A percentile compares a stretch with the other conserved stretches of the same genome.
Evolutionary conservation across 495 filamentous ascomycete species (phyloP).

Genomic region (Penicillium coffeae): DNA sequence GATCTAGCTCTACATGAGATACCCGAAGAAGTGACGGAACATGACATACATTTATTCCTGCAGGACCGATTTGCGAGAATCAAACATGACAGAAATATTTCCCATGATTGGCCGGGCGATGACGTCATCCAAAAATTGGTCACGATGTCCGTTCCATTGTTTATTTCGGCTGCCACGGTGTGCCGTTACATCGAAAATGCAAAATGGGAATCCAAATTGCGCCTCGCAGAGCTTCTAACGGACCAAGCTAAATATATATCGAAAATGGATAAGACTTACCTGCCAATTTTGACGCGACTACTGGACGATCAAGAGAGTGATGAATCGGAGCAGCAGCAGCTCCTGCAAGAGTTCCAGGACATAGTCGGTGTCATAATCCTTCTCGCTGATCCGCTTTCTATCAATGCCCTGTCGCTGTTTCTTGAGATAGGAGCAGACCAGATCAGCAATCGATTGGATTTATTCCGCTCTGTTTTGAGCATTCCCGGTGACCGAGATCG

Average conservation of each 20-base stretch:
- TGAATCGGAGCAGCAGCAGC: not conserved
- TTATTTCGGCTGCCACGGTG: not conserved
- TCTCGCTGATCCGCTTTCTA: conserved; percentile 3
- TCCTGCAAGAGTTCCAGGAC: not conserved
- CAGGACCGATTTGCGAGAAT: not conserved
- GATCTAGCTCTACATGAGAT: not conserved
- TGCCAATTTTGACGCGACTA: not conserved
- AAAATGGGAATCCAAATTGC: not conserved
- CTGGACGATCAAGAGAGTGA: not conserved
- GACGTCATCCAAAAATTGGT: not conserved
- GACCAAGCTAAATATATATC: not conserved
- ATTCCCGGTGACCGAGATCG: not conserved
- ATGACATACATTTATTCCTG: not conserved
- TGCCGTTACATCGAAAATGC: not conserved
- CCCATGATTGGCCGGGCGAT: not conserved
- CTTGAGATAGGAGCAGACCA: not conserved
- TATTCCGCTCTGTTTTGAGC: not conserved
- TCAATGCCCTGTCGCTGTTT: not conserved
- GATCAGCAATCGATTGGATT: not conserved
- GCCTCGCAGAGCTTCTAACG: not conserved
- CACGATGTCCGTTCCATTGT: not conserved
- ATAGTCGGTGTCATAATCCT: not conserved
- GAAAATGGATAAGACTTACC: conserved; percentile 1
- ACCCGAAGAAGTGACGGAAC: not conserved
- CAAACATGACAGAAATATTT: not conserved